These are phyloP conservation scores for Cystobasidiaceae sp. DNA, from an alignment of 1,284 basidiomycete genomes.

Conservation along the genomic window DNA sequence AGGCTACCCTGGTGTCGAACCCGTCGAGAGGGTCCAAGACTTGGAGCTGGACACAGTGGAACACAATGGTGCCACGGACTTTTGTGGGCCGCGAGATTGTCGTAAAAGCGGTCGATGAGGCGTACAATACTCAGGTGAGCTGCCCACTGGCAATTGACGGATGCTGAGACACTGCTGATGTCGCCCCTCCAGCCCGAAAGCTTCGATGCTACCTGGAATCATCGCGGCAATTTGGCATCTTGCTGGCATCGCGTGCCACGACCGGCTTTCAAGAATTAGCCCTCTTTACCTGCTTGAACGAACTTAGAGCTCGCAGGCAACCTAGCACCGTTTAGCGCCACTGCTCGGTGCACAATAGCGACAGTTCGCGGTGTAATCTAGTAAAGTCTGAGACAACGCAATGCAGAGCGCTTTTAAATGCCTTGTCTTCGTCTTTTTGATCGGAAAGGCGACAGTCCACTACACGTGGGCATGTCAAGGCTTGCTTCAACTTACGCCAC, in stretches of 20 bases:
- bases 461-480: too few relatives aligned
- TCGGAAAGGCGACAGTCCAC: too few relatives aligned
- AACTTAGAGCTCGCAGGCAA: not conserved
- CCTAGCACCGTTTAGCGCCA: not conserved
- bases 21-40: conserved; percentile 16
- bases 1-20: conserved; percentile 22
- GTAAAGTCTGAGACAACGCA: too few relatives aligned
- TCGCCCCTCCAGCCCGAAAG: conserved; percentile 8
- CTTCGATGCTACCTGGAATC: conserved; percentile 21
- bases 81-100: conserved; percentile 29
- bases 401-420: too few relatives aligned
- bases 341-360: too few relatives aligned
- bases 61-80: conserved; percentile 7
- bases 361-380: too few relatives aligned
- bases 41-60: conserved; percentile 30
- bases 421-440: too few relatives aligned
- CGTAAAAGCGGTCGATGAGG: conserved; percentile 25
- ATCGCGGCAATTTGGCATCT: conserved; percentile 15
- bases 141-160: not conserved
- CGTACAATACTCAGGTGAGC: conserved; percentile 27
- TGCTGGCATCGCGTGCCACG: conserved; percentile 20
- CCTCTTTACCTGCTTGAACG: too few relatives aligned
- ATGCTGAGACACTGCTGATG: not conserved
- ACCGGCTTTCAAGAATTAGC: conserved; percentile 21
- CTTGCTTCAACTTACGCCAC: too few relatives aligned